These are phyloP conservation scores for Globisporangium parvum DNA, from an alignment of 352 stramenopile species.

Conservation along the genomic window DNA sequence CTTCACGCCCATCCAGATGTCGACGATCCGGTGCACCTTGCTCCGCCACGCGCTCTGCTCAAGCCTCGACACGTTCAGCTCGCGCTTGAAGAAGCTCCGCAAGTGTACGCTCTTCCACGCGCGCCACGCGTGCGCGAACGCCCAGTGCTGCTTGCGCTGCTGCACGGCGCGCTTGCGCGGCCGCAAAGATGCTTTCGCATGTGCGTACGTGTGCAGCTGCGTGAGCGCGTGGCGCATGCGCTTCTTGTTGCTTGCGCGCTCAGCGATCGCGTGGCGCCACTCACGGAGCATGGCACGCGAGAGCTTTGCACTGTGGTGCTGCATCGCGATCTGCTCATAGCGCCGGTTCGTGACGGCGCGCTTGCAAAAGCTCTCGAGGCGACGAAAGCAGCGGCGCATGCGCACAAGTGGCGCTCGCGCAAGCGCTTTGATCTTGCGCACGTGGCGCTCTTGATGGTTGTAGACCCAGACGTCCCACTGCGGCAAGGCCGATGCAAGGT, in stretches of 20 bases:
- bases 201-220: constrained; percentile 25
- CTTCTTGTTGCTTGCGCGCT: constrained; percentile 40
- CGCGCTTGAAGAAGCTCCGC: constrained; percentile 48
- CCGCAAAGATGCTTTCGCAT: constrained; percentile 28
- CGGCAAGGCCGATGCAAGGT: constrained; percentile 35
- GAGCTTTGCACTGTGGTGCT: constrained; percentile 11
- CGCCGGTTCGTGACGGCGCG: constrained; percentile 14
- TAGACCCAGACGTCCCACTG: constrained; percentile 72
- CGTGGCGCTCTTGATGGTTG: constrained; percentile 71
- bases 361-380: constrained; percentile 24
- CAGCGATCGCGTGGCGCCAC: constrained; percentile 49
- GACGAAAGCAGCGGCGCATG: constrained; percentile 41
- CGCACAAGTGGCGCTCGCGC: constrained; percentile 40
- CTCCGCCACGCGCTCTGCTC: constrained; percentile 38
- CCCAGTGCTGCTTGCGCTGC: constrained; percentile 11
- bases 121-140: constrained; percentile 22
- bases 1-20: constrained; percentile 40
- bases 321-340: constrained; percentile 11
- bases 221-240: constrained; percentile 19
- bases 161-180: constrained; percentile 29
- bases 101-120: constrained; percentile 52
- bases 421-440: constrained; percentile 61
- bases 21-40: constrained; percentile 40
- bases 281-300: constrained; percentile 16
- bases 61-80: constrained; percentile 42